Base-by-base conservation (phyloP, 176 grass and related monocot genomes). In the Aegilops tauschii region DNA sequence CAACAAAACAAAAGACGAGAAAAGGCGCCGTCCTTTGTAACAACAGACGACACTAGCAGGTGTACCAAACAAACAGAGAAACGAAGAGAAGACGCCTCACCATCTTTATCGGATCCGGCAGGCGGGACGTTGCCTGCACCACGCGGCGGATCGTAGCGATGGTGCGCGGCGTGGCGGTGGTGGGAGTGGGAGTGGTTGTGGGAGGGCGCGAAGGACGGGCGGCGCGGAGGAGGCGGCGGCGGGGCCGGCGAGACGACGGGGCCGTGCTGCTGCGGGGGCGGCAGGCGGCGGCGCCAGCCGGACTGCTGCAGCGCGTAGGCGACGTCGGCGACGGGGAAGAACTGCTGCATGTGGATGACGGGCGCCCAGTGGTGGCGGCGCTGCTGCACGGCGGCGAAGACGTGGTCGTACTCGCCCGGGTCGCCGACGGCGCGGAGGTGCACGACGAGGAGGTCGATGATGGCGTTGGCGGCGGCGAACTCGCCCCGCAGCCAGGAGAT, bases 291-390 rank as follows among this genome's bases (percentile, higher is more conserved):
- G 34, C 84, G 86, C 97, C 94, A 94, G 0, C 81, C 79, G 3
- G 85, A 71, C 64, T 96, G 97, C 80, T 96, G 97, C 25, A 99
- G 89, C 58, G 97, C 94, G 66, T 81, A 82, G 16, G 80, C 76
- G n/a, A 99, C 76, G 59, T 99, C 92, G 71, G 67, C 31, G 28
- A 99, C 92, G 31, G 97, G 92, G 77, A 93, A 96, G 89, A 93
- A 96, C 87, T 96, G 97, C 84, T 99, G 97, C 87, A 99, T 79
- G 90, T 99, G 94, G 82, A 99, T 90, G 47, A 99, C 67, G 76
- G 82, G 94, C 27, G 82, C 61, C 97, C 97, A 99, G 83, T 96
- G 94, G 80, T 72, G 87, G 1, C 97, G 92, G 36, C 97, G 94
- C 77, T 96, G 93, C 63, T 94, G 94, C 52, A 99, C 89, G 52